Conservation (phyloP, 371 early-diverging fungal genomes). For the Nematocida sp. region DNA sequence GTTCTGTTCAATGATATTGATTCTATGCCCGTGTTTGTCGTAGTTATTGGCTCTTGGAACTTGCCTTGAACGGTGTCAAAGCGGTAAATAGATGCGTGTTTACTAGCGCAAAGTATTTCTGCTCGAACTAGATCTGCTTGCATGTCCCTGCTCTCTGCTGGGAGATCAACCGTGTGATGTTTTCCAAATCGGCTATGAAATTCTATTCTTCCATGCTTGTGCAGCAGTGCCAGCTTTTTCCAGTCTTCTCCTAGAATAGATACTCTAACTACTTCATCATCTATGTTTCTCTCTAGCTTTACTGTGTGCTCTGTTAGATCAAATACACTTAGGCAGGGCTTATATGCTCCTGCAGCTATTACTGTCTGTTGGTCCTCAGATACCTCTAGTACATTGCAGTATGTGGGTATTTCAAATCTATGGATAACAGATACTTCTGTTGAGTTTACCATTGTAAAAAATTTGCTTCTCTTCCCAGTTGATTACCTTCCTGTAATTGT, state of each 20-base stretch:
- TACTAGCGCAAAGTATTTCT: constrained; percentile 77
- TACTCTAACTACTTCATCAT: constrained; percentile 71
- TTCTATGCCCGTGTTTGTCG: constrained; percentile 68
- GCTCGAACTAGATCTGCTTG: constrained; percentile 80
- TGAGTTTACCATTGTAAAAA: constrained; percentile 24
- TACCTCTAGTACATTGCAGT: constrained; percentile 73
- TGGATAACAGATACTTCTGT: constrained; percentile 41
- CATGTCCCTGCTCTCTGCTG: constrained; percentile 73
- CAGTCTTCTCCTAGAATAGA: constrained; percentile 83
- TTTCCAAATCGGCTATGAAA: constrained; percentile 88
- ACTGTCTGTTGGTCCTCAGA: constrained; percentile 77
- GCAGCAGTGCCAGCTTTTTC: constrained; percentile 84
- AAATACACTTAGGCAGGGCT: constrained; percentile 87
- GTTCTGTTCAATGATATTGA: constrained; percentile 72
- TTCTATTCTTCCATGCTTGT: constrained; percentile 83
- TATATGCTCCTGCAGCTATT: constrained; percentile 89
- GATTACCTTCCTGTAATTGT: no score
- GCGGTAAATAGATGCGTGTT: constrained; percentile 75
- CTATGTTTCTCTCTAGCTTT: constrained; percentile 92
- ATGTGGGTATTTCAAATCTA: constrained; percentile 85
- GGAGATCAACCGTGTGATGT: constrained; percentile 85
- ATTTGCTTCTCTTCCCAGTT: background rate
- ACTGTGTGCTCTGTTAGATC: constrained; percentile 81
- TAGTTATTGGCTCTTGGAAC: constrained; percentile 70
- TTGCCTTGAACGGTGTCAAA: constrained; percentile 86